Evolutionary conservation across 176 grass and related monocot genomes (phyloP), one percentile per base, ranked within the genome.

Genomic region (Raddia guianensis): DNA sequence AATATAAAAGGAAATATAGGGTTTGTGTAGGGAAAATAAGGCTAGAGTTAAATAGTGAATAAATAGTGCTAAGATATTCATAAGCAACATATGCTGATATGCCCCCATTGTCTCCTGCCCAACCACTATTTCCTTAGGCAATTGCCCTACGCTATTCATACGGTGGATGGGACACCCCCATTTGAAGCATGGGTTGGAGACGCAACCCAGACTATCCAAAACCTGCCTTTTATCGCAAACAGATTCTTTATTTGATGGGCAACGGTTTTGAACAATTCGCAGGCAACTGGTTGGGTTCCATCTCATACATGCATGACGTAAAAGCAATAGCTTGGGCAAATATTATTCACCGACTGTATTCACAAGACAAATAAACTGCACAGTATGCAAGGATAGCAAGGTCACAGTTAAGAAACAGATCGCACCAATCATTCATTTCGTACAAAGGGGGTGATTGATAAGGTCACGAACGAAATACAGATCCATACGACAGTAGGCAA

Each of bases 381-480:
- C 40, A 81, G 6, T 5, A 81, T 68, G 20, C 42, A 75, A 56
- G 48, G 49, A 53, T 61, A 49, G 20, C 42, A 75, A 56, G 48
- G 49, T 62, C 68, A 49, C 21, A 74, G 16, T 62, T 59, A 49
- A 50, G 59, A 59, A 68, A 68, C 52, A 47, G 21, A 77, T 27
- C 32, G 76, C 55, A 89, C 42, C 35, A 37, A 53, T 65, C 32
- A 42, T 34, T 66, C 33, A 47, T 81, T 76, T 65, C 70, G 5
- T 75, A 76, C 47, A 67, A 14, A 68, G 50, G 53, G 5, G n/a
- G 20, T 40, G 6, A 61, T 48, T 51, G 49, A n/a, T 60, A 78
- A 81, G 68, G 52, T 85, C 61, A 89, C 75, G 59, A 72, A 86
- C 76, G 52, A 35, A 82, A 83, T 77, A 83, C 58, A 72, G 21